Base-by-base conservation (phyloP, 148 eudicot genomes). In the Polygonum maritimum region DNA sequence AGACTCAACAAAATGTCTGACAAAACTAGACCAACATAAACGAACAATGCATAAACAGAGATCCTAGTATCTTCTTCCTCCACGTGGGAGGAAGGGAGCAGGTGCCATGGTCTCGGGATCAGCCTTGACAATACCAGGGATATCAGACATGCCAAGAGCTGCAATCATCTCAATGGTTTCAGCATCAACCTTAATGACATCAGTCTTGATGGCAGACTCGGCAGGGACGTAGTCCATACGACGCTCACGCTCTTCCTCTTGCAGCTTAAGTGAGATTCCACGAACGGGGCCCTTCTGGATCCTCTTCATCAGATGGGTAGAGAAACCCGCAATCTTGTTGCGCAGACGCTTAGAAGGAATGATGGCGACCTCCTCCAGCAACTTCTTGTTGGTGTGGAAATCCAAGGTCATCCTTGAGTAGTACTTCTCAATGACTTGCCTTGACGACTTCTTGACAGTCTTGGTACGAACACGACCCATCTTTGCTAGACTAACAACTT, bases 371-470 rank as follows among this genome's bases (percentile, higher is more conserved):
- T 85, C 85, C 58, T 82, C 88, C 45, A 85, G 74, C 6, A 83
- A 74, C 80, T 85, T 85, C 79, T 85, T 85, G 88, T 85, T 85
- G 49, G 88, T 85, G 82, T 85, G 88, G 86, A 85, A 85, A 47
- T 85, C 88, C 36, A 82, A 7, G 0, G 85, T 85, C 85, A 85
- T 85, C 19, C 76, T 67, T 4, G 88, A 82, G 78, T 82, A 82
- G 76, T 85, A 82, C 79, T 78, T 78, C 77, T 82, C 88, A 1
- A 80, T 82, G 21, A 85, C 85, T 69, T 80, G 85, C 4, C 83
- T 79, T 10, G 85, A 85, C 5, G 83, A 80, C 70, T 85, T 85
- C 80, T 85, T 82, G 48, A 82, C 85, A 0, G 82, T 80, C 81
- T 82, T 85, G 36, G 87, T 85, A 15, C 85, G 83, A 19, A 85